Percentiles rank a stretch among this genome's conserved stretches.
Evolutionary conservation across 768 basidiomycete genomes (phyloP).

Genomic region (Amanita pseudoporphyria): DNA sequence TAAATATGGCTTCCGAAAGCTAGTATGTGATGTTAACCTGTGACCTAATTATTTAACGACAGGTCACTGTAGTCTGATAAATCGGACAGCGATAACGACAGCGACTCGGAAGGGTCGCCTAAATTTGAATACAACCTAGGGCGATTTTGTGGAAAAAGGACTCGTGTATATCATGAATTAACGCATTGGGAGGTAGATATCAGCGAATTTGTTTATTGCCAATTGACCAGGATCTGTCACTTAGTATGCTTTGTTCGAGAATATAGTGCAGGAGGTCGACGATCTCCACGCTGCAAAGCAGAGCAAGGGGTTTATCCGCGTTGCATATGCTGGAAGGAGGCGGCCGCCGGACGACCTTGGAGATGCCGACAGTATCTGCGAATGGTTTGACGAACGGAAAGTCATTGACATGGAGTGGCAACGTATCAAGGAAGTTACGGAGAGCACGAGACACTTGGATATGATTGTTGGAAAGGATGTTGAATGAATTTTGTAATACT

Average conservation of each 20-base stretch:
- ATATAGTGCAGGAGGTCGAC: constrained; percentile 49
- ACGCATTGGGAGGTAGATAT: constrained; percentile 74
- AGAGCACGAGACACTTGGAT: constrained; percentile 59
- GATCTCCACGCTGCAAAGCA: constrained; percentile 30
- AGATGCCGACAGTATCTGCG: constrained; percentile 73
- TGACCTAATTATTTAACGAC: neutral
- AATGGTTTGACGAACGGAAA: constrained; percentile 68
- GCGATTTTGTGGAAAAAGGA: constrained; percentile 70
- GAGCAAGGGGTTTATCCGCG: constrained; percentile 42
- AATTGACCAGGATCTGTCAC: neutral
- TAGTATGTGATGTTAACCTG: neutral
- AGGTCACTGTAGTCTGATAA: neutral
- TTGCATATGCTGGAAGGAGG: constrained; percentile 43
- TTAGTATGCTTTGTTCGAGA: constrained; percentile 58
- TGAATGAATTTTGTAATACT: neutral
- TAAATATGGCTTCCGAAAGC: constrained; percentile 45
- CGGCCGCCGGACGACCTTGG: constrained; percentile 56
- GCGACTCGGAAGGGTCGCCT: constrained; percentile 14
- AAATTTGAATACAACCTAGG: constrained; percentile 51
- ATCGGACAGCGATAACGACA: constrained; percentile 10
- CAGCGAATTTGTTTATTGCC: neutral
- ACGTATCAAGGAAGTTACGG: constrained; percentile 65
- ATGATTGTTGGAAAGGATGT: constrained; percentile 30
- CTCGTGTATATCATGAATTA: constrained; percentile 59
- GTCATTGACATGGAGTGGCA: constrained; percentile 65